Evolutionary conservation across 2,329 filamentous ascomycete genomes (phyloP), one percentile per base, ranked within the genome.

Genomic region (Pestalotiopsis sp.): DNA sequence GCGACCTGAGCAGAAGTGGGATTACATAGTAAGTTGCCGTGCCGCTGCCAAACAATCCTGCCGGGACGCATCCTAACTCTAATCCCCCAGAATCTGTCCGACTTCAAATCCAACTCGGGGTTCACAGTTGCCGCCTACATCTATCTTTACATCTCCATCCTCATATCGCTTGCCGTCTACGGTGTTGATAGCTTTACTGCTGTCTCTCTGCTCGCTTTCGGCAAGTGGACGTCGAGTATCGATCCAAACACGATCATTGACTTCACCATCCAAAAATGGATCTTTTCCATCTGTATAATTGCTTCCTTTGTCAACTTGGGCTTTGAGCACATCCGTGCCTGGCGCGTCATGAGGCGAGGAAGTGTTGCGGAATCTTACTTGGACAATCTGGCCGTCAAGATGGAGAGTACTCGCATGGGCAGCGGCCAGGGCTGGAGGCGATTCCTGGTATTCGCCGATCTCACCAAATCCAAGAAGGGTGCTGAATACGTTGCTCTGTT

Each of bases 361-460:
- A 94, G 95, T 72, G 92, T 98, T 55, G 94, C 94, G 4, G 93
- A 97, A 78, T 95, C 92, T 78, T 99, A 97, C 74, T 87, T 99
- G 71, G 94, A 99, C 79, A 92, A 90, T 45, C 83, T 98, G 69
- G 95, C 95, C 2, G 93, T 93, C 65, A 90, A 93, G 64, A 86
- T 97, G 73, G 93, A 98, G 80, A 94, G 92, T 81, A 89, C 94
- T 76, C 90, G 94, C n/a, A 79, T 92, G 68, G 92, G 91, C 45
- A 85, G 85, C 27, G 92, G 92, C 58, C 89, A 91, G 73, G 96
- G 96, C 39, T 99, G 91, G 89, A 92, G 91, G 75, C 88, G 95
- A 64, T 99, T 97, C 77, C 81, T 97, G n/a, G 94, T 98, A 72
- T 97, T 97, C 78, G 91, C 94, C 17, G 93, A 94, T 75, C 83